Base-by-base conservation (phyloP, 768 basidiomycete species). In the Amanita fuliginea region DNA sequence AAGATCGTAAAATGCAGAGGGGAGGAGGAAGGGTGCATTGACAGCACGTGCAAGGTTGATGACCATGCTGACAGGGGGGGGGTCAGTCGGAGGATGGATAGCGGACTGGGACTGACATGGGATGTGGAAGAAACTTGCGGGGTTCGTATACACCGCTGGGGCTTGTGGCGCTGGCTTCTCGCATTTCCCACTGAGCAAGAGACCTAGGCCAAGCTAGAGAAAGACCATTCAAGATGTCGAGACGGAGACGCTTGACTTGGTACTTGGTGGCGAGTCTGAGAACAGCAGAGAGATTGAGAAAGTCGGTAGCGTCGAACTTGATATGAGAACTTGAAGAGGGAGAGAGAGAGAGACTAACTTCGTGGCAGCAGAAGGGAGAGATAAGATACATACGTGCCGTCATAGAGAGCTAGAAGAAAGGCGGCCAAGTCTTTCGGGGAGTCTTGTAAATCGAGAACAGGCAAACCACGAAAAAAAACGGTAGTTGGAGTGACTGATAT, bases 1-100 rank as follows among this genome's bases (percentile, higher is more conserved):
- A 36, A 89, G 74, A 61, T 88, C 86, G 62, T 89, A 89, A 64
- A 86, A 85, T 4, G 85, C 85, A 24, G 86, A 74, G 4, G 85
- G 83, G 3, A 87, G 68, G 30, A 88, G 74, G 55, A 78, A 74
- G 0, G 66, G 67, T 0, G 78, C 71, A 36, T 75, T 64, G 22
- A 74, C 72, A 49, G 75, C 73, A 51, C 77, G 72, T 18, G 82
- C 83, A 3, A 87, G 64, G 42, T 80, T 80, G 56, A 88, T 84
- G 49, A 86, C 67, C 49, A 50, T 19, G 30, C 49, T 50, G 28
- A 28, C 28, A 28, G 19, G 14, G n/a, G 11, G 18, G 2, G 34
- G 14, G 42, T 34, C 13, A 36, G 36, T 16, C 32, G 7, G 13
- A 16, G 10, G 32, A 47, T 30, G 16, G 11, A 26, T 43, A 18